Evolutionary conservation across 2,329 filamentous ascomycete species (phyloP).

Genomic region (Claviceps humidiphila): DNA sequence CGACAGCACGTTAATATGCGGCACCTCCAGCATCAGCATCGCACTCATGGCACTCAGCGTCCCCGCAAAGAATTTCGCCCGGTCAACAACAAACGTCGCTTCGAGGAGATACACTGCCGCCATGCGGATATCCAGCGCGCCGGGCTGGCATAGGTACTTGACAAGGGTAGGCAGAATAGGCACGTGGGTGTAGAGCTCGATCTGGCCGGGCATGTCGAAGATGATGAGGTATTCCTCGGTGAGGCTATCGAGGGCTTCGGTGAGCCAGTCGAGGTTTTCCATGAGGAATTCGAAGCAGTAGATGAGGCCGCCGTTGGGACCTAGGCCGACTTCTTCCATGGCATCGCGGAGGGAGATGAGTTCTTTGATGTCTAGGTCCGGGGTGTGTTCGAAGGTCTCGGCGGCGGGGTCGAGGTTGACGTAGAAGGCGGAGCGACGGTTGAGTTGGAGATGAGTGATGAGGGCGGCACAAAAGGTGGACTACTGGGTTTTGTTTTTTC

Average conservation of each 20-base stretch:
- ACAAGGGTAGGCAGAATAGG: conserved; percentile 79
- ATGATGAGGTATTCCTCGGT: conserved; percentile 96
- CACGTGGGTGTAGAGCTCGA: conserved; percentile 95
- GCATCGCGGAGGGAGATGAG: conserved; percentile 88
- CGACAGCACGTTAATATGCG: conserved; percentile 88
- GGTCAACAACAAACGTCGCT: conserved; percentile 88
- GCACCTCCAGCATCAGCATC: conserved; percentile 97
- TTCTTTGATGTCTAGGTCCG: conserved; percentile 90
- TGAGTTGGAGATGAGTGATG: conserved; percentile 83
- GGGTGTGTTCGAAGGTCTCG: conserved; percentile 80
- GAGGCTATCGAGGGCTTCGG: conserved; percentile 68
- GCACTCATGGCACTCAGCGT: conserved; percentile 95
- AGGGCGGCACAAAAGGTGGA: conserved; percentile 91
- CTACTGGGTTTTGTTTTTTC: conserved; percentile 22
- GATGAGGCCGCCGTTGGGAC: conserved; percentile 84
- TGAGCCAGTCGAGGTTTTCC: conserved; percentile 86
- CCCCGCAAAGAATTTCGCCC: conserved; percentile 93
- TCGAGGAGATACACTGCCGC: conserved; percentile 93
- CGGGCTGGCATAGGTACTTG: conserved; percentile 64
- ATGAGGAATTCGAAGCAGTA: conserved; percentile 96
- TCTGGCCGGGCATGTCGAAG: conserved; percentile 97
- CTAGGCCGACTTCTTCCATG: conserved; percentile 86
- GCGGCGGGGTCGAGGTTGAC: conserved; percentile 97
- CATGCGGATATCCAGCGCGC: conserved; percentile 75
- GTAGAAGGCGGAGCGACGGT: conserved; percentile 90